Evolutionary conservation across 148 eudicot species (phyloP).

Genomic region (Amaranthus hypochondriacus): DNA sequence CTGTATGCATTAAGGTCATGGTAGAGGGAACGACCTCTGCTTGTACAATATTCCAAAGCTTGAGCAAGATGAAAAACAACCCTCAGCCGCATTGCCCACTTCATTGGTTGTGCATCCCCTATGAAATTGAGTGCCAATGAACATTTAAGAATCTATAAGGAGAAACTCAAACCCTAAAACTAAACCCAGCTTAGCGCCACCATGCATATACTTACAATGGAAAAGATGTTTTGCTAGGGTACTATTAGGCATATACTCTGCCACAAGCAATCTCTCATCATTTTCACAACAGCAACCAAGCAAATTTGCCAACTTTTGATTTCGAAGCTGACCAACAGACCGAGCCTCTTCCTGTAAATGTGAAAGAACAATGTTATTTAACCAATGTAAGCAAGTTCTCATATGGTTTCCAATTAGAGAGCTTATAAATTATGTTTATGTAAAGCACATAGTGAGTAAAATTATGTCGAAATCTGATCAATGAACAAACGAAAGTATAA

Average conservation of each 20-base stretch:
- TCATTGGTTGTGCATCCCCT: slow-evolving; percentile 78
- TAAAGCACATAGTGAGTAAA: background rate
- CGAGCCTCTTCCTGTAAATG: slow-evolving; percentile 61
- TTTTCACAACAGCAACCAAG: slow-evolving; percentile 67
- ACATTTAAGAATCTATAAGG: background rate
- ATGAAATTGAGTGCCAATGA: slow-evolving; percentile 2
- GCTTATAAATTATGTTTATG: background rate
- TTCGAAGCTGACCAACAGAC: slow-evolving; percentile 55
- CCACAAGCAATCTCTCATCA: slow-evolving; percentile 69
- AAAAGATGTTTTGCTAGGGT: slow-evolving; percentile 79
- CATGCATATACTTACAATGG: slow-evolving; percentile 43
- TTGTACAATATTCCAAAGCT: slow-evolving; percentile 65
- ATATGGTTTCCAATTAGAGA: background rate
- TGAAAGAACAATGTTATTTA: slow-evolving; percentile 4
- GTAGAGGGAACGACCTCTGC: slow-evolving; percentile 63
- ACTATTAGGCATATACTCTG: slow-evolving; percentile 61
- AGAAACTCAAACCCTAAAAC: background rate
- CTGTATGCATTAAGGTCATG: slow-evolving; percentile 73
- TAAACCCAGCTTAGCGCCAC: background rate
- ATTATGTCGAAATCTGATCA: background rate
- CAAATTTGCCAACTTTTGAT: slow-evolving; percentile 53
- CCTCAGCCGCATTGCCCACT: slow-evolving; percentile 76
- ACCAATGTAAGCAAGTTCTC: background rate
- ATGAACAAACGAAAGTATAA: too few relatives aligned
- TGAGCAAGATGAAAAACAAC: slow-evolving; percentile 60